Base-by-base conservation (phyloP, 2,329 filamentous ascomycete genomes). In the Fusarium nurragi region DNA sequence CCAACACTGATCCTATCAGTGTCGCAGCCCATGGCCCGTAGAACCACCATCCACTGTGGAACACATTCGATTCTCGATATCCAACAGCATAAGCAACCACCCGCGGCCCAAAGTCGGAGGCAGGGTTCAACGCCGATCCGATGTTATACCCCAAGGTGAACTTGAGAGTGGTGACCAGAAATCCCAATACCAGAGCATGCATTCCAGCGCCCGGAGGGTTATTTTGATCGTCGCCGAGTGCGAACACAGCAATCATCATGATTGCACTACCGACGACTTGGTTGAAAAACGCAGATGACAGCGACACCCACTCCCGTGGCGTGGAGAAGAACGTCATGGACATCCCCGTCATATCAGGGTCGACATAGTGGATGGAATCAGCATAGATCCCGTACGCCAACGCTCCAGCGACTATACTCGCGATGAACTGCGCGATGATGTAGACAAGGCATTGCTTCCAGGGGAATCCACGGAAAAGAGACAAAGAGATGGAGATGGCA, bases 131-230 rank as follows among this genome's bases (percentile, higher is more conserved):
- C 0, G 77, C 73, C 5, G 76, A 74, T 4, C 76, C 77, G 7
- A 74, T 76, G 39, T 78, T 78, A 37, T 76, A 77, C 0, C 75
- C 77, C 3, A 79, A 51, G 0, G 74, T 74, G 46, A 78, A 76
- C 54, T 76, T 78, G 21, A 78, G 67, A 3, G 73, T 74, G 1
- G 75, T 73, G 4, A 77, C 64, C 4, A 79, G 55, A 19, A 79
- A 60, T 7, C 77, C 77, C 4, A 79, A 59, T 1, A 78, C 68
- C 26, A 78, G 68, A 4, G 76, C 74, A 40, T 77, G 75, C 67
- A 77, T 78, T 7, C 77, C 77, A 4, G 75, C 74, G 0, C 75
- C 76, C 0, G 76, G 76, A 0, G 76, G 73, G n/a, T 77, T 75
- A 30, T 79, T 79, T 37, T 75, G 73, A 36, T 77, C 75, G 44